Percentiles rank a stretch among this genome's conserved stretches.
Conservation (phyloP, 345 rosid genomes). For the Hibiscus trionum region DNA sequence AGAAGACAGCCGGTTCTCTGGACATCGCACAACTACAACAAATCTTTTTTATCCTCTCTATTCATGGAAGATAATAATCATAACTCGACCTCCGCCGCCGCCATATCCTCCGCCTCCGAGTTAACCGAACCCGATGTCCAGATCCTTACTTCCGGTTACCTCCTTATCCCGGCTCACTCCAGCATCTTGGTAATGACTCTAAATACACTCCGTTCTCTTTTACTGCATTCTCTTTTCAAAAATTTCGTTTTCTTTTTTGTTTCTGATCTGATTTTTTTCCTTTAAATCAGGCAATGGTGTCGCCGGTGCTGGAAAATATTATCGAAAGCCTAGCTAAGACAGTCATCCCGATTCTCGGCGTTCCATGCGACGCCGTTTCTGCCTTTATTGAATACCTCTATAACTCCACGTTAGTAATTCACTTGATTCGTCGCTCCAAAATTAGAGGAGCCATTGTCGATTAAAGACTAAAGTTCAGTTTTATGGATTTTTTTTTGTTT, state of each 20-base stretch:
- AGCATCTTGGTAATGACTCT: conserved; percentile 43
- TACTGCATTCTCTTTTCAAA: background rate
- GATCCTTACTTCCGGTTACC: conserved; percentile 63
- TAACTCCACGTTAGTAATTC: conserved; percentile 41
- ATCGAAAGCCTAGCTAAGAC: conserved; percentile 40
- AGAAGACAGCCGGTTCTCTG: background rate
- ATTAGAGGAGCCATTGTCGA: background rate
- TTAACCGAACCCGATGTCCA: conserved; percentile 45
- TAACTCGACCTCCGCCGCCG: conserved; percentile 2
- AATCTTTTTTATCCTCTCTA: background rate
- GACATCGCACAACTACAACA: background rate
- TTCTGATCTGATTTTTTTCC: background rate
- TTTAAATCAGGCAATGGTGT: conserved; percentile 43
- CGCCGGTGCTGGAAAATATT: conserved; percentile 55
- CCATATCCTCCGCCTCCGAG: conserved; percentile 12
- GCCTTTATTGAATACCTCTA: conserved; percentile 57
- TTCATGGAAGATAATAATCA: conserved; percentile 17
- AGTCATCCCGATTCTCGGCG: conserved; percentile 66
- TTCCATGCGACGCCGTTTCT: conserved; percentile 71
- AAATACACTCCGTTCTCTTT: background rate
- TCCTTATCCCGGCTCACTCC: conserved; percentile 60
- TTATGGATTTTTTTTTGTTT: background rate
- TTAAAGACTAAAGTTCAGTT: background rate
- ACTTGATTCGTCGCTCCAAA: background rate
- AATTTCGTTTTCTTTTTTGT: background rate